Evolutionary conservation across 73 alveolate genomes (phyloP).

Genomic region (Durusdinium trenchii): DNA sequence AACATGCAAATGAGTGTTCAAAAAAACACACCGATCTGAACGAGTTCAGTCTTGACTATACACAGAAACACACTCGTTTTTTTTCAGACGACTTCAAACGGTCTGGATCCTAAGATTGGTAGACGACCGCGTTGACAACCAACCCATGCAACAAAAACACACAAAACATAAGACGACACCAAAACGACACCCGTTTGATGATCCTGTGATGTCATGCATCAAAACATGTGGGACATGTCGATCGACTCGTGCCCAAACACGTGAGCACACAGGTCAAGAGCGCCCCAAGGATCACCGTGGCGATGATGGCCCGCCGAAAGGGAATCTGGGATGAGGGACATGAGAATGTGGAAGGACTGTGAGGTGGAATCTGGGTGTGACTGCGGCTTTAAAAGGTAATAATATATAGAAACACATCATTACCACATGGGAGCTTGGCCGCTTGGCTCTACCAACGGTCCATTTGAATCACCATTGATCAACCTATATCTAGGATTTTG

Average conservation of each 20-base stretch:
- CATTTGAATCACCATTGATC: too few relatives aligned
- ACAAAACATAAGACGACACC: background rate
- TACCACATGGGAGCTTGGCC: background rate
- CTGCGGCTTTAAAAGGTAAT: background rate
- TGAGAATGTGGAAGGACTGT: background rate
- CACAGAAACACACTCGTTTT: too few relatives aligned
- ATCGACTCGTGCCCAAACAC: background rate
- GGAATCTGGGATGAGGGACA: slow-evolving; percentile 21
- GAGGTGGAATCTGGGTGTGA: background rate
- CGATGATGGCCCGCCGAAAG: slow-evolving; percentile 82
- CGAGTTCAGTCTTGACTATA: too few relatives aligned
- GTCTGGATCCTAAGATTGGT: too few relatives aligned
- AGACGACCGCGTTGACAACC: too few relatives aligned
- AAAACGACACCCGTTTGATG: background rate
- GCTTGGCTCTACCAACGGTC: too few relatives aligned
- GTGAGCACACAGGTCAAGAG: slow-evolving; percentile 44
- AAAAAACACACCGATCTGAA: too few relatives aligned
- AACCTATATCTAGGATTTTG: too few relatives aligned
- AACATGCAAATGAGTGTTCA: too few relatives aligned
- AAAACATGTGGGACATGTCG: background rate
- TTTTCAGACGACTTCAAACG: too few relatives aligned
- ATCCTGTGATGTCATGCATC: background rate
- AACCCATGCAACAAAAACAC: too few relatives aligned
- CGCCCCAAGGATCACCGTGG: slow-evolving; percentile 62
- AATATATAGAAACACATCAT: background rate